phyloP scores from a whole-genome alignment of 192 early-diverging fungal species.

The Irineochytrium annulatum region DNA sequence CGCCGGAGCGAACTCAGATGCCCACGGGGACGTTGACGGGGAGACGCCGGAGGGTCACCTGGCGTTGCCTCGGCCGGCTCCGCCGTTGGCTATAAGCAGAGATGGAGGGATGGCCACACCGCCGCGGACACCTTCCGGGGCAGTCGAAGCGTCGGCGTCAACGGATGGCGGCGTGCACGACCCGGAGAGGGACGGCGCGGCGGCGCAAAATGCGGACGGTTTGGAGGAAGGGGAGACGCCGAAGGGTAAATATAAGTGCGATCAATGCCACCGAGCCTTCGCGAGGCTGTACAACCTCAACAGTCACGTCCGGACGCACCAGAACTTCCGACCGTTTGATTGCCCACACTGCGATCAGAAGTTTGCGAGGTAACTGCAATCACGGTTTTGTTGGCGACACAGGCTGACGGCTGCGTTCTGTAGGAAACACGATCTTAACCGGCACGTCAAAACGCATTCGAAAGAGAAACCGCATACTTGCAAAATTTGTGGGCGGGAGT shows the following conservation, averaged over 20 bases:
- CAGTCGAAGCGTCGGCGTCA: background rate
- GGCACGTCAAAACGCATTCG: conserved; percentile 25
- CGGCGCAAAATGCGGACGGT: background rate
- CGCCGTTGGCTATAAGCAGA: too few species aligned
- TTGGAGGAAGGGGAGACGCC: background rate
- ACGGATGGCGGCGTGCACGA: too few species aligned
- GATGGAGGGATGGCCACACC: background rate
- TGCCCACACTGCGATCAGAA: conserved; percentile 16
- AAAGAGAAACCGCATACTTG: conserved; percentile 32
- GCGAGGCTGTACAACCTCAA: conserved; percentile 62
- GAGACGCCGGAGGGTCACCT: background rate
- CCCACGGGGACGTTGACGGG: background rate
- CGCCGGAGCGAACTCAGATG: background rate
- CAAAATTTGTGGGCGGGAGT: conserved; percentile 1
- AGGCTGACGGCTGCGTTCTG: conserved; percentile 4
- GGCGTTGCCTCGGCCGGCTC: too few species aligned
- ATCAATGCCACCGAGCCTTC: conserved; percentile 44
- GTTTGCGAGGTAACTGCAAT: conserved; percentile 6
- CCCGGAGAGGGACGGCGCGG: too few species aligned
- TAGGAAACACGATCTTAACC: conserved; percentile 27
- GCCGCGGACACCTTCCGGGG: background rate
- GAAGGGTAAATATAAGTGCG: conserved; percentile 22
- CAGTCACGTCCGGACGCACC: conserved; percentile 53
- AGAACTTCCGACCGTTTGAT: conserved; percentile 19
- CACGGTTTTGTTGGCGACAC: background rate